Evolutionary conservation across 805 yeast genomes (phyloP).

Genomic region (Nakazawaea pomicola): DNA sequence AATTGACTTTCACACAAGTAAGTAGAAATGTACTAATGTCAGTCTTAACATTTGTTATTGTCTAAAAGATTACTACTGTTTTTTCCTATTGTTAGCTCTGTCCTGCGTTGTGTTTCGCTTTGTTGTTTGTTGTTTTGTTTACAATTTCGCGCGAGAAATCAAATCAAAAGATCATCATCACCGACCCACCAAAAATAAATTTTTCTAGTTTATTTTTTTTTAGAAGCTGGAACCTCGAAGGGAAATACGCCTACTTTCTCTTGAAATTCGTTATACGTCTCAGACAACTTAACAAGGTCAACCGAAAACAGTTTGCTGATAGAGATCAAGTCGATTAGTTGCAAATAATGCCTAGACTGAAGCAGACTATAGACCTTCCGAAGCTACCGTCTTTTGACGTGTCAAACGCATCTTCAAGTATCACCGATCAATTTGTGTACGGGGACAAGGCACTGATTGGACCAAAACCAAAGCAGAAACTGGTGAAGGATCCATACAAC

Average conservation of each 20-base stretch:
- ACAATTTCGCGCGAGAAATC: not conserved
- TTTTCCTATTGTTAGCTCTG: not conserved
- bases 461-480: slow-evolving; percentile 1
- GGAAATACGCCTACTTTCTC: not conserved
- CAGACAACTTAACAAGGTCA: no score
- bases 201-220: no score
- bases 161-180: not conserved
- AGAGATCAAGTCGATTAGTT: no score
- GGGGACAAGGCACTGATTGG: slow-evolving; percentile 3
- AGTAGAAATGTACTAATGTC: no score
- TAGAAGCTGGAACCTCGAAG: no score
- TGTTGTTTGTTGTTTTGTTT: not conserved
- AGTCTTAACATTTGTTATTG: no score
- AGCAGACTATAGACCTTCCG: slow-evolving; percentile 9
- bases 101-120: not conserved
- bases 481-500: slow-evolving; percentile 15
- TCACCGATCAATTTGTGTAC: slow-evolving; percentile 7
- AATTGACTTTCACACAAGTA: no score
- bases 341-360: no score
- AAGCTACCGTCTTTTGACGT: slow-evolving; percentile 12
- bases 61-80: no score
- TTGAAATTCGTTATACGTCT: no score
- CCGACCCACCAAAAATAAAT: no score
- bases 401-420: slow-evolving; percentile 7
- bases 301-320: no score